Base-by-base conservation (phyloP, 352 stramenopile genomes). In the Globisporangium viniferum region DNA sequence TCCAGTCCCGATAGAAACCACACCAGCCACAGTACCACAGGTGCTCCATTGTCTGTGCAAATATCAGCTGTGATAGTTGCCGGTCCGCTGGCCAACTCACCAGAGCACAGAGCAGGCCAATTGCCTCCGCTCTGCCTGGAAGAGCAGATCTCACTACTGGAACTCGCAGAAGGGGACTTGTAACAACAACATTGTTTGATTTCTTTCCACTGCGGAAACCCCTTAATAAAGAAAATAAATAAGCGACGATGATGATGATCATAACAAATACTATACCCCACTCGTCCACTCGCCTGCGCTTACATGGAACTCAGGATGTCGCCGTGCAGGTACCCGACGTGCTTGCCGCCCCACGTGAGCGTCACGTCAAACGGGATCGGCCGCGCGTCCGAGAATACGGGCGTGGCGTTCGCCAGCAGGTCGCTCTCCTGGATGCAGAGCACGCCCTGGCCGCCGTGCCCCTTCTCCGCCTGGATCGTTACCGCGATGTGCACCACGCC, bases 261-360 rank as follows among this genome's bases (percentile, higher is more conserved):
- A 59, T 44, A n/a, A 48, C 6, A 44, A 31, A 48, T 33, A 59
- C 63, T 33, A 64, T 35, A 69, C 33, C 64, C 59, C 29, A 29
- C 27, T 36, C 44, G 46, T 63, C 76, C 78, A 64, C 90, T 82
- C 56, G 91, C 81, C 82, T 58, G 80, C 80, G n/a, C 49, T 41
- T 64, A 73, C 31, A 66, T 44, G 9, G 62, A 73, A 35, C 62
- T 69, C 29, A 82, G 62, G 48, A 88, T 81, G 63, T 86, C 80
- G 22, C 78, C 78, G 54, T 88, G 80, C 10, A 88, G 66, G 46
- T 77, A 88, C 10, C 80, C 80, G 24, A 85, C 77, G 55, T 86
- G 80, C 59, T 86, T 84, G 35, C 80, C 78, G 18, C 76, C 76
- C 80, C 80, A 88, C 1, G 80, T 84, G 33, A 88, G 73, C 41